Conservation (phyloP, 306 rosid species). For the Erythrophleum fordii region DNA sequence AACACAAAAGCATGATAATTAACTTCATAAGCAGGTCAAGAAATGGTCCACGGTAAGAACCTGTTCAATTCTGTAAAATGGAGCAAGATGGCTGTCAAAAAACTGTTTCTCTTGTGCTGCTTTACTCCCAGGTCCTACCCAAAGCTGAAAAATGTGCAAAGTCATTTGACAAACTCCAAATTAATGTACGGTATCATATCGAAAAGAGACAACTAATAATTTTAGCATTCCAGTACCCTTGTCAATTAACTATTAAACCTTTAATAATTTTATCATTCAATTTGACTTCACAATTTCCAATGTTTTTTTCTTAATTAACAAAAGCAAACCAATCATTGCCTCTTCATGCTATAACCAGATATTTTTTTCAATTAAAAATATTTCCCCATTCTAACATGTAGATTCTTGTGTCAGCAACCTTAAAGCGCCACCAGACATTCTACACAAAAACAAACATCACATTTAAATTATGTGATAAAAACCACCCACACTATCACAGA, state of each 20-base stretch:
- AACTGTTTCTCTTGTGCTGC: conserved; percentile 91
- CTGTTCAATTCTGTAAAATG: conserved; percentile 99
- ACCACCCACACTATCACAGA: background rate
- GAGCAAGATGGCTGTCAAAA: conserved; percentile 91
- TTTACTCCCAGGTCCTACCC: conserved; percentile 99
- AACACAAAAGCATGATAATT: background rate
- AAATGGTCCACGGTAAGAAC: conserved; percentile 44
- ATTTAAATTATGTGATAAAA: conserved; percentile 16
- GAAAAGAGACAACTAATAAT: conserved; percentile 8
- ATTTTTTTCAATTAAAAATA: background rate
- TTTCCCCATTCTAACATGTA: conserved; percentile 12
- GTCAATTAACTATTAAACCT: conserved; percentile 30
- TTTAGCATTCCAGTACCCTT: conserved; percentile 24
- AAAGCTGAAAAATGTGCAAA: conserved; percentile 70
- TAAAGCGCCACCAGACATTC: conserved; percentile 3
- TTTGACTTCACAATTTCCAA: conserved; percentile 28
- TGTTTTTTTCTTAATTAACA: background rate
- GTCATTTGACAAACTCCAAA: conserved; percentile 30
- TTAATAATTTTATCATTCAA: conserved; percentile 13
- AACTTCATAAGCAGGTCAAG: conserved; percentile 28
- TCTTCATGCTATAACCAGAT: conserved; percentile 29
- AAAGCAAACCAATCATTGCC: background rate
- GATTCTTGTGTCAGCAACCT: conserved; percentile 11
- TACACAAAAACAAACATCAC: conserved; percentile 14
- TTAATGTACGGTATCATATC: conserved; percentile 15